Evolutionary conservation across 164 flowering plant genomes (phyloP), one percentile per base, ranked within the genome.

Genomic region (Paratinospora sagittata): DNA sequence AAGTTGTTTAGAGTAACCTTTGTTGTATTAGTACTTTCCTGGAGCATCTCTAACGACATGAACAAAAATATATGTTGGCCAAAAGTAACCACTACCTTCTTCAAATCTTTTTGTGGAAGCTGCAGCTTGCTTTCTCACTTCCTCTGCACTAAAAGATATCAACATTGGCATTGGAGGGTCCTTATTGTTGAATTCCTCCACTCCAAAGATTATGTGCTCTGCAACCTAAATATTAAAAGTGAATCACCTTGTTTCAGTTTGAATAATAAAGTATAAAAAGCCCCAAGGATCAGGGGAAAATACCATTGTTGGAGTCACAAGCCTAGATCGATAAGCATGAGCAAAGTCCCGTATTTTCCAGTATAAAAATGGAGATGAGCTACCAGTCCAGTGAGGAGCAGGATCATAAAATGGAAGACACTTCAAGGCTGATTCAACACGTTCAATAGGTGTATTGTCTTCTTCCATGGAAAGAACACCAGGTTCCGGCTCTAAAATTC

Each of bases 321-420:
- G 74, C 72, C 74, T 71, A 37, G 90, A 80, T 63, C 85, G 92
- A 77, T 95, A 95, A 72, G 99, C 97, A 84, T 91, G 81, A 63
- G 97, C 92, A 82, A 79, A 92, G 77, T 95, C 97, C 55, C 97
- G 90, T 69, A 95, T 91, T 71, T 84, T 95, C 99, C 99, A 92
- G 76, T 91, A 91, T 63, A 85, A 82, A 69, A 89, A 91, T 63
- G 81, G 33, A 70, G 71, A 52, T 6, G 80, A 57, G 66, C 81
- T 84, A 45, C 66, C 65, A 72, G 41, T 83, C 84, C 81, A 80
- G 73, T 69, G 70, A 63, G 27, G 70, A 64, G 88, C 68, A 75
- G 90, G 87, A 77, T 86, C 85, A 81, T 89, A 89, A n/a, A 76
- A 84, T 58, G 94, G 92, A 76, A 95, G 97, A 75, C 92, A 90